Base-by-base conservation (phyloP, 2,329 filamentous ascomycete genomes). In the Pezicula radicicola region DNA sequence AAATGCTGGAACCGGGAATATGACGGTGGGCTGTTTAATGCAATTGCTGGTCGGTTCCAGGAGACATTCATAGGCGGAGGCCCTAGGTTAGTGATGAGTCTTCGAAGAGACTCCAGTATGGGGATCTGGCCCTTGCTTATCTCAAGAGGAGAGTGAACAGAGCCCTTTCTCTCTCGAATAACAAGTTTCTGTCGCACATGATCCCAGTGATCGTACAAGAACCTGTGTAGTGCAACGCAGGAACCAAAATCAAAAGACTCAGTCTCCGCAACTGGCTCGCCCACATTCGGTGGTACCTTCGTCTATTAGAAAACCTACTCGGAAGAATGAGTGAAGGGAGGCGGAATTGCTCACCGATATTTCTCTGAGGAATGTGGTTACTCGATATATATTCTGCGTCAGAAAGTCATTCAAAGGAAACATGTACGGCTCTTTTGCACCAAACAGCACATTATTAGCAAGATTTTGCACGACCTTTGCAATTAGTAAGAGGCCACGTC, bases 351-450 rank as follows among this genome's bases (percentile, higher is more conserved):
- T 65, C 62, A 84, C 84, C 35, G 84, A 87, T 54, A 88, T 87
- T 60, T 87, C 81, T 25, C 83, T 75, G 27, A 88, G 68, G 59
- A 88, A 88, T 0, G 79, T 80, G 2, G 84, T 88, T 15, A 88
- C 82, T 33, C 77, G 72, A 63, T 85, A 86, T 48, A 88, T 88
- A 57, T 88, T 85, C 56, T 85, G 76, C 1, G 83, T 82, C 19
- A 88, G 68, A 55, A 88, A 88, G 52, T 85, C 79, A 62, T 88
- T 88, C 19, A 88, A 69, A 1, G 85, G 83, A 55, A 83, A 85
- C 85, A 88, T 88, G 62, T 87, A 88, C 3, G 83, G 81, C 63
- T 88, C 85, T 66, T 88, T 88, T 33, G 83, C 83, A 4, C 85
- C 85, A 58, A 88, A 88, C 1, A 88, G 72, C 27, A 88, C 84